These are phyloP conservation scores for Pleurotus platypus DNA, from an alignment of 768 basidiomycete genomes.

Conservation along the genomic window DNA sequence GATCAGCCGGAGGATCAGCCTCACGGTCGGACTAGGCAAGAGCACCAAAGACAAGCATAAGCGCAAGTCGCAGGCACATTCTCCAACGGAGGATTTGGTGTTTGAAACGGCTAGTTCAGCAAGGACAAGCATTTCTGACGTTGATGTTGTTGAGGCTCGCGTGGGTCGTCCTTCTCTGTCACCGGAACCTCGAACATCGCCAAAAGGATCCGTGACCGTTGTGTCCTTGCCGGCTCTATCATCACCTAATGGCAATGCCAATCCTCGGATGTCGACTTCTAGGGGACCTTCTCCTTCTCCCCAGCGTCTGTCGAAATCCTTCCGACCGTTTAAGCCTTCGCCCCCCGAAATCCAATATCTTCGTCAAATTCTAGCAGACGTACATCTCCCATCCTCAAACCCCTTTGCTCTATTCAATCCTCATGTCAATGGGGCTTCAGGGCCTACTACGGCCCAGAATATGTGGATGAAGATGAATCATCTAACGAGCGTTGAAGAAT, in stretches of 20 bases:
- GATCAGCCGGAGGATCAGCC: conserved; percentile 59
- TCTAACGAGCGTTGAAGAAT: conserved; percentile 69
- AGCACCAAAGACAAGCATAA: conserved; percentile 30
- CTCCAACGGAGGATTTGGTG: neutral
- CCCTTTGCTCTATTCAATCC: conserved; percentile 52
- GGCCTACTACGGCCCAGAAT: conserved; percentile 23
- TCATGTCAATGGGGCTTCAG: conserved; percentile 12
- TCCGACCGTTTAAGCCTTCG: conserved; percentile 49
- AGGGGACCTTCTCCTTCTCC: conserved; percentile 13
- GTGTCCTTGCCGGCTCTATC: neutral
- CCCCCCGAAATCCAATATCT: conserved; percentile 64
- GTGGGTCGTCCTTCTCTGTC: neutral
- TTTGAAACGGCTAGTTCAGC: neutral
- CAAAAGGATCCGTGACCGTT: neutral
- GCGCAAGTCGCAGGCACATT: neutral
- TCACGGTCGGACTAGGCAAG: conserved; percentile 49
- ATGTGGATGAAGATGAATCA: conserved; percentile 45
- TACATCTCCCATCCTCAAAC: conserved; percentile 33
- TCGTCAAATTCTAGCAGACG: conserved; percentile 64
- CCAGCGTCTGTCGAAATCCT: conserved; percentile 11
- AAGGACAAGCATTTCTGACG: conserved; percentile 1
- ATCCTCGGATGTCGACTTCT: neutral
- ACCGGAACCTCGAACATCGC: conserved; percentile 11
- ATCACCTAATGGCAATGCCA: neutral
- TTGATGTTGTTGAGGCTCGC: neutral